Evolutionary conservation across 2,329 filamentous ascomycete species (phyloP).

Genomic region (Apiospora saccharicola): DNA sequence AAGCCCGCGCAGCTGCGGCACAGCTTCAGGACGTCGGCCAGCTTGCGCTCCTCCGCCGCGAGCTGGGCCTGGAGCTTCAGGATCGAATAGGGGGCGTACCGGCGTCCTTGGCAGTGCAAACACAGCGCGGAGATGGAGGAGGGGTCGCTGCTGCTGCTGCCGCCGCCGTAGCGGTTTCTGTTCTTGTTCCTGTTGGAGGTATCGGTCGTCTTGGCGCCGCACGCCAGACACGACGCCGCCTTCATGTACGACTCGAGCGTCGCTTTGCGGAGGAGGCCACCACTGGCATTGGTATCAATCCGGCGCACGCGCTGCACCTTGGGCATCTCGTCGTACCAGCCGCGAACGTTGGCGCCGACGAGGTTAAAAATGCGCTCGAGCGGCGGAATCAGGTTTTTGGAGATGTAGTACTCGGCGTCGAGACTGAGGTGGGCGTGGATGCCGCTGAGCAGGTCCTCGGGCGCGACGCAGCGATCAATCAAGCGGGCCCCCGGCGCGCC

Average conservation of each 20-base stretch:
- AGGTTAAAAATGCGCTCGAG: conserved; percentile 97
- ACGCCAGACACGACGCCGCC: conserved; percentile 80
- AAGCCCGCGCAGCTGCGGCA: conserved; percentile 84
- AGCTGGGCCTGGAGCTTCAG: conserved; percentile 69
- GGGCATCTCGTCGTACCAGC: conserved; percentile 97
- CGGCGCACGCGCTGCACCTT: conserved; percentile 81
- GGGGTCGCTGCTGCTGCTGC: conserved; percentile 19
- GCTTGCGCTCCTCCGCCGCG: conserved; percentile 67
- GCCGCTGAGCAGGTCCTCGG: conserved; percentile 69
- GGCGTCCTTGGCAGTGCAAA: conserved; percentile 54
- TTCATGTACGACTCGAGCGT: conserved; percentile 96
- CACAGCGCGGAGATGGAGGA: conserved; percentile 55
- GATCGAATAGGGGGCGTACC: conserved; percentile 65
- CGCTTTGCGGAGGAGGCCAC: conserved; percentile 57
- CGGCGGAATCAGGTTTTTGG: conserved; percentile 93
- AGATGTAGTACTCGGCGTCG: conserved; percentile 96
- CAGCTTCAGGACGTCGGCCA: conserved; percentile 69
- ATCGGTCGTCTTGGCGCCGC: conserved; percentile 60
- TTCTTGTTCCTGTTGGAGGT: conserved; percentile 61
- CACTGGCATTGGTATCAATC: conserved; percentile 50
- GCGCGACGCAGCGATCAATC: conserved; percentile 88
- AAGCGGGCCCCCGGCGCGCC: conserved; percentile 87
- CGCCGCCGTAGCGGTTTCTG: conserved; percentile 32
- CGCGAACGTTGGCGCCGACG: conserved; percentile 86
- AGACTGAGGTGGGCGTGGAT: conserved; percentile 79